phyloP scores from a whole-genome alignment of 495 filamentous ascomycete genomes.

The Opeltia flavorubescens region DNA sequence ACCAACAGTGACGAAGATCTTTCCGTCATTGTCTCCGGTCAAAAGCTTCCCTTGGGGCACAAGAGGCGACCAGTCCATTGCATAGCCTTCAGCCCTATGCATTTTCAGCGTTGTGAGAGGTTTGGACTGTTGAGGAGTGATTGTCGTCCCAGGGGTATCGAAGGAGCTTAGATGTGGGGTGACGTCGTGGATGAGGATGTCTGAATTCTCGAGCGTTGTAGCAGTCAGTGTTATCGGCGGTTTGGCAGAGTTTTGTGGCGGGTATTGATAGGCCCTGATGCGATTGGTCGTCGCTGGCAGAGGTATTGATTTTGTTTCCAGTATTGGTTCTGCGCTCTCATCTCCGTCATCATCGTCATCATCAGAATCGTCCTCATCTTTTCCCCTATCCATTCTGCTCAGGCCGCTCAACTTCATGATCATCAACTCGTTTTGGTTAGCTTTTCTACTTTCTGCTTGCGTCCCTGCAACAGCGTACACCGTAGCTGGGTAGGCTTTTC shows the following conservation, averaged over 20 bases:
- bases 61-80: slow-evolving; percentile 81
- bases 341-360: slow-evolving; percentile 57
- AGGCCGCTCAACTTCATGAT: slow-evolving; percentile 90
- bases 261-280: slow-evolving; percentile 67
- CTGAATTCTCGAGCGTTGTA: slow-evolving; percentile 75
- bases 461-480: slow-evolving; percentile 90
- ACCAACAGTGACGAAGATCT: slow-evolving; percentile 75
- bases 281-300: slow-evolving; percentile 80
- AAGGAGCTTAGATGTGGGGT: slow-evolving; percentile 76
- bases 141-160: slow-evolving; percentile 67
- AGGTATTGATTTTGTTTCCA: slow-evolving; percentile 81
- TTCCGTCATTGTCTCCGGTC: slow-evolving; percentile 80
- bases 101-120: slow-evolving; percentile 74
- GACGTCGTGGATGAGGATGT: slow-evolving; percentile 87
- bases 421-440: slow-evolving; percentile 82
- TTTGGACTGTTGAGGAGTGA: slow-evolving; percentile 71
- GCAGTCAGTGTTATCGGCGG: slow-evolving; percentile 73
- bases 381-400: slow-evolving; percentile 67
- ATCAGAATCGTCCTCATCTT: slow-evolving; percentile 52
- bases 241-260: slow-evolving; percentile 50
- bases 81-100: slow-evolving; percentile 89
- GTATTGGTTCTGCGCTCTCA: slow-evolving; percentile 70
- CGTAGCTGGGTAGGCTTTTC: slow-evolving; percentile 80
- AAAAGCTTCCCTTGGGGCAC: slow-evolving; percentile 66
- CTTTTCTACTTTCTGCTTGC: slow-evolving; percentile 61